These are phyloP conservation scores for Alternaria ethzedia DNA, from an alignment of 2,329 filamentous ascomycete species.

Conservation along the genomic window DNA sequence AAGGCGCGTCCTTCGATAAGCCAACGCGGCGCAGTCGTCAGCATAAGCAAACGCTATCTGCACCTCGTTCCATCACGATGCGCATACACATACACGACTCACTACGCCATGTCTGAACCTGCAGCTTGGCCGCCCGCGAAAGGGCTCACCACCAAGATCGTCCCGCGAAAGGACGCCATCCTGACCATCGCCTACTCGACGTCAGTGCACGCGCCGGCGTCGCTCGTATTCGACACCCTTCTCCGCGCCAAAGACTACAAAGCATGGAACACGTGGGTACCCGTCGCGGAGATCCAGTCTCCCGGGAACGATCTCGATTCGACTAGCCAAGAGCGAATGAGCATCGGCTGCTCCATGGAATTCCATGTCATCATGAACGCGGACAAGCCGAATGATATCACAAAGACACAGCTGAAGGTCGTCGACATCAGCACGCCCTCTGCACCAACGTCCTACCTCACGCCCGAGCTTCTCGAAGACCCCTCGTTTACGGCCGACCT, in stretches of 20 bases:
- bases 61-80: background rate
- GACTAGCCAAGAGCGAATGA: constrained; percentile 1
- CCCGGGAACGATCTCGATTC: background rate
- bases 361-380: constrained; percentile 28
- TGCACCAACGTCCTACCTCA: constrained; percentile 19
- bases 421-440: constrained; percentile 26
- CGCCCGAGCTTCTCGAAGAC: constrained; percentile 10
- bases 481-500: constrained; percentile 22
- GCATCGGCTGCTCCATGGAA: constrained; percentile 21
- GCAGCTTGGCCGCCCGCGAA: constrained; percentile 14
- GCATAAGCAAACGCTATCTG: background rate
- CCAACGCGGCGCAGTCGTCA: background rate
- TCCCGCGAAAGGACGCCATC: constrained; percentile 13
- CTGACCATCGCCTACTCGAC: constrained; percentile 10
- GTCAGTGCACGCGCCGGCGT: constrained; percentile 19
- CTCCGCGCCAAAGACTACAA: constrained; percentile 21
- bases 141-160: constrained; percentile 15
- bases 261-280: constrained; percentile 29
- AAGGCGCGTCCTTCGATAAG: background rate
- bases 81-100: background rate
- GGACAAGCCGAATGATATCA: constrained; percentile 9
- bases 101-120: constrained; percentile 1
- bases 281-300: constrained; percentile 13
- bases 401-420: constrained; percentile 20
- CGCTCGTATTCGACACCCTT: constrained; percentile 25